Evolutionary conservation across 805 yeast genomes (phyloP).

Genomic region (Candida takata): DNA sequence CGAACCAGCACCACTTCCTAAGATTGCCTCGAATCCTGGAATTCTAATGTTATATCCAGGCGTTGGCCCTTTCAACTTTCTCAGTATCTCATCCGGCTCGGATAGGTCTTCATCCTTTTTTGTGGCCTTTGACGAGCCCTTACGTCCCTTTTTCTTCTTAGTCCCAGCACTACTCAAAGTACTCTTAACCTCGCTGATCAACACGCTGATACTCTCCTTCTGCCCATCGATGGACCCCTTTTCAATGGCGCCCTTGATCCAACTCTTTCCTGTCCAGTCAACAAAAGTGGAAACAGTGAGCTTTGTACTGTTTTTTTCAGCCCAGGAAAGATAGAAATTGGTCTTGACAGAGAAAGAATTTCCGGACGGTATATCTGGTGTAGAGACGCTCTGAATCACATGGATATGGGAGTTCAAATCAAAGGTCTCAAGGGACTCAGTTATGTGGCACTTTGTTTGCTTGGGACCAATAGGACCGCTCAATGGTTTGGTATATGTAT

Average conservation of each 20-base stretch:
- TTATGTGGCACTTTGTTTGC: conserved; percentile 64
- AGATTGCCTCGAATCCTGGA: background rate
- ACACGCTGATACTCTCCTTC: conserved; percentile 42
- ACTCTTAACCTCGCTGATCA: conserved; percentile 36
- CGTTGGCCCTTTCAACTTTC: background rate
- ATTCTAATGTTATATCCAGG: conserved; percentile 4
- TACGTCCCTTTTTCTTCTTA: conserved; percentile 14
- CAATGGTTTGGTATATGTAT: conserved; percentile 66
- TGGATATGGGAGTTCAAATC: conserved; percentile 52
- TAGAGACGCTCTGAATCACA: conserved; percentile 53
- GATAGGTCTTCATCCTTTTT: conserved; percentile 1
- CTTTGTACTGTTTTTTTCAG: conserved; percentile 44
- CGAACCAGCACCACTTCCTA: background rate
- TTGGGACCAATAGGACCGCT: conserved; percentile 87
- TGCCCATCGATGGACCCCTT: conserved; percentile 74
- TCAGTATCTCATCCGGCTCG: background rate
- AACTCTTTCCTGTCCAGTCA: conserved; percentile 68
- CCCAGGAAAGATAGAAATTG: conserved; percentile 57
- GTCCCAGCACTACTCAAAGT: conserved; percentile 20
- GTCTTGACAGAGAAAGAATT: conserved; percentile 58
- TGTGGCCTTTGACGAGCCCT: conserved; percentile 4
- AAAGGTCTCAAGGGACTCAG: conserved; percentile 51
- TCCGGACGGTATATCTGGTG: conserved; percentile 96
- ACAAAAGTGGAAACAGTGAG: conserved; percentile 50
- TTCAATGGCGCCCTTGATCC: conserved; percentile 73